Percentiles rank a stretch among this genome's conserved stretches.
Evolutionary conservation across 169 alveolate genomes (phyloP).

Genomic region (Plasmodium vinckei): DNA sequence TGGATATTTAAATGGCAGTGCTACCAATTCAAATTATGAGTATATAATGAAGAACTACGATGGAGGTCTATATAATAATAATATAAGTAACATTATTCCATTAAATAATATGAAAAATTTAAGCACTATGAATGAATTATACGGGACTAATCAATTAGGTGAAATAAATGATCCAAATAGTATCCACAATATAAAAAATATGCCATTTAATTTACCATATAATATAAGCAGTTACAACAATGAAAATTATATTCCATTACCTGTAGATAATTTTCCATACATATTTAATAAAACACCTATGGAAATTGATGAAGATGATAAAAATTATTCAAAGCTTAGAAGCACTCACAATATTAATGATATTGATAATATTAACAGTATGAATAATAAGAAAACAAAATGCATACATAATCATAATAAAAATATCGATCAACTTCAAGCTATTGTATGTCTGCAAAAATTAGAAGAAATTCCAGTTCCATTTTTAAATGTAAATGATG

Average conservation of each 20-base stretch:
- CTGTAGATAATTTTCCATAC: conserved; percentile 8
- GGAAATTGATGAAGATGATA: conserved; percentile 6
- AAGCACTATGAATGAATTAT: not conserved
- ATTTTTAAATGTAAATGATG: conserved; percentile 56
- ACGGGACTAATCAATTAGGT: not conserved
- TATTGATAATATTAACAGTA: not conserved
- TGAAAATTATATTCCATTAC: conserved; percentile 11
- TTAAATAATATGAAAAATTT: conserved; percentile 2
- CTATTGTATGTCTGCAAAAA: conserved; percentile 76
- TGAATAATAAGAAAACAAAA: not conserved
- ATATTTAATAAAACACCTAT: conserved; percentile 3
- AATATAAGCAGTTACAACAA: not conserved
- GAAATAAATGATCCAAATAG: conserved; percentile 1
- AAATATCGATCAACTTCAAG: conserved; percentile 41
- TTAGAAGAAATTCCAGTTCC: conserved; percentile 82
- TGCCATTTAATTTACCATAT: conserved; percentile 8
- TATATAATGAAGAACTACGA: conserved; percentile 23
- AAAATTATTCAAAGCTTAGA: conserved; percentile 27
- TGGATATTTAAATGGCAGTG: conserved; percentile 8
- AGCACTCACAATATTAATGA: not conserved
- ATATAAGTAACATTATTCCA: not conserved
- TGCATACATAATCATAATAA: conserved; percentile 4
- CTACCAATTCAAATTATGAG: conserved; percentile 9
- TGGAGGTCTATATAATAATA: conserved; percentile 14
- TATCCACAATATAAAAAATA: not conserved